These are phyloP conservation scores for Passiflora organensis DNA, from an alignment of 345 rosid species.

Conservation along the genomic window DNA sequence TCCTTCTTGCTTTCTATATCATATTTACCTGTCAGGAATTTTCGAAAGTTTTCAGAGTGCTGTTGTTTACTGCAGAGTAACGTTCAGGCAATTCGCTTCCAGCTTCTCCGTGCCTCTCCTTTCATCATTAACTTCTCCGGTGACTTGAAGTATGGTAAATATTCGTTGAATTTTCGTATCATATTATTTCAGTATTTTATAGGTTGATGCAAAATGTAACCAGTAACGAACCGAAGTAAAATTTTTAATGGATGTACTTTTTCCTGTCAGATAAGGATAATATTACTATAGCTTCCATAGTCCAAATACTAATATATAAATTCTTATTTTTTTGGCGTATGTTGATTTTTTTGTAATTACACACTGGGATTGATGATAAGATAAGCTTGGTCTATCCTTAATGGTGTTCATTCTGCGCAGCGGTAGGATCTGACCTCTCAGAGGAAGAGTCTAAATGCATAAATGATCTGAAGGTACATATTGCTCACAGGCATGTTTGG, in stretches of 20 bases:
- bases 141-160: constrained; percentile 78
- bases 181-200: constrained; percentile 2
- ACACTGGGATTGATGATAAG: constrained; percentile 1
- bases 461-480: constrained; percentile 49
- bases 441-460: constrained; percentile 27
- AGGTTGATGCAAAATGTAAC: constrained; percentile 9
- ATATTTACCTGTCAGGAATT: neutral
- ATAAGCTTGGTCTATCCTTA: neutral
- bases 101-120: constrained; percentile 78
- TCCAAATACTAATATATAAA: constrained; percentile 2
- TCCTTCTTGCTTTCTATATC: constrained; percentile 6
- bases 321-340: neutral
- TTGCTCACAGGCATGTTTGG: constrained; percentile 62
- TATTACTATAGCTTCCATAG: neutral
- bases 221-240: neutral
- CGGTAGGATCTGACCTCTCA: constrained; percentile 37
- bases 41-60: neutral
- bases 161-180: neutral
- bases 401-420: constrained; percentile 26
- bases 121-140: constrained; percentile 63
- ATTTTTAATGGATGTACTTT: too few relatives aligned
- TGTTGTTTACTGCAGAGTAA: constrained; percentile 51
- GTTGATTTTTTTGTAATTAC: neutral
- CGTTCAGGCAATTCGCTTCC: constrained; percentile 69
- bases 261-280: too few relatives aligned